Conservation (phyloP, 768 basidiomycete species). For the Mycena rebaudengoi region DNA sequence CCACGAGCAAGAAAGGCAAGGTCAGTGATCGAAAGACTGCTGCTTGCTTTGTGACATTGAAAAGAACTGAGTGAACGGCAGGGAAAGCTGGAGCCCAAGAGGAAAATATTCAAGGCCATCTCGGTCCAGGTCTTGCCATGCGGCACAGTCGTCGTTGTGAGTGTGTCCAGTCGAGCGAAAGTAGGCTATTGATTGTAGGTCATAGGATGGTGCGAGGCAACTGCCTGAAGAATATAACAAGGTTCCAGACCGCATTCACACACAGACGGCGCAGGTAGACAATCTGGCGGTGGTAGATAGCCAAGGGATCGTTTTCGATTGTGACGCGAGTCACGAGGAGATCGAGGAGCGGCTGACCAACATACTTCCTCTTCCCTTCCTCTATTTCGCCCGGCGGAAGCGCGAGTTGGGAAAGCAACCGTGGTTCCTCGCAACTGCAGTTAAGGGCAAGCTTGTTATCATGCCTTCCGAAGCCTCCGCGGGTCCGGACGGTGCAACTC, state of each 20-base stretch:
- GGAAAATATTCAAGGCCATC: neutral
- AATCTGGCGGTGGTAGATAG: neutral
- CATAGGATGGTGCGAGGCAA: neutral
- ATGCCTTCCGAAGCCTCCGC: no score
- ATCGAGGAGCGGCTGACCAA: neutral
- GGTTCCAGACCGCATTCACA: neutral
- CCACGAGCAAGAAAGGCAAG: neutral
- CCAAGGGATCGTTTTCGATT: neutral
- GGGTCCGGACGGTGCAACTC: neutral
- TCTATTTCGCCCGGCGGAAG: neutral
- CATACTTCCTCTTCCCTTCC: neutral
- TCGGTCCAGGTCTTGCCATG: neutral
- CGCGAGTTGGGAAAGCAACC: neutral
- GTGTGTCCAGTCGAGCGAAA: neutral
- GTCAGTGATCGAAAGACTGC: neutral
- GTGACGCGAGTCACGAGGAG: neutral
- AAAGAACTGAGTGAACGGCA: no score
- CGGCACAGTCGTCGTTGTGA: neutral
- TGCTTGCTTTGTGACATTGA: no score
- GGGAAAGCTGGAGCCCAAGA: neutral
- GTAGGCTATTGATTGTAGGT: neutral
- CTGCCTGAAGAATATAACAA: neutral
- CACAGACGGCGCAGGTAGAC: neutral
- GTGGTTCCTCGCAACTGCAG: neutral
- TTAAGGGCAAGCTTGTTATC: neutral